A percentile compares a stretch with the other conserved stretches of the same genome.
phyloP scores from a whole-genome alignment of 495 filamentous ascomycete genomes.

The Hyphodiscus hymeniophilus region DNA sequence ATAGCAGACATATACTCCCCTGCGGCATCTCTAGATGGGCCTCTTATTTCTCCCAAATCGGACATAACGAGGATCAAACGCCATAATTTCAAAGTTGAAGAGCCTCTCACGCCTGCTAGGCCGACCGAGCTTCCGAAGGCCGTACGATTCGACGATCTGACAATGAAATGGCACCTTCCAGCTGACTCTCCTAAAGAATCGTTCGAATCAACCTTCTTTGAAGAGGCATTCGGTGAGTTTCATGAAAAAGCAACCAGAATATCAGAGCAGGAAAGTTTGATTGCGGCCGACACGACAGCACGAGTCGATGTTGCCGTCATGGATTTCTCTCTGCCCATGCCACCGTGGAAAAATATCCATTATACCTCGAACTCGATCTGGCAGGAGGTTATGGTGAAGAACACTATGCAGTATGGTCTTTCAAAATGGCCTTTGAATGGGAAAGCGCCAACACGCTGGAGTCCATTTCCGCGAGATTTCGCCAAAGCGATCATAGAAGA shows the following conservation, averaged over 20 bases:
- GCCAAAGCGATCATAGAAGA: conserved; percentile 25
- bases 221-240: conserved; percentile 30
- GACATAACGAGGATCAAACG: conserved; percentile 24
- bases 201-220: conserved; percentile 35
- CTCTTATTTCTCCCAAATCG: conserved; percentile 12
- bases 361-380: not conserved
- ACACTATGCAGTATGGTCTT: not conserved
- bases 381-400: conserved; percentile 10
- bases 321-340: conserved; percentile 48
- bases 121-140: conserved; percentile 26
- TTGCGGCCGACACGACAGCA: conserved; percentile 46
- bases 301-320: conserved; percentile 50
- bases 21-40: conserved; percentile 20
- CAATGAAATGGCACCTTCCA: conserved; percentile 7
- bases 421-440: conserved; percentile 32
- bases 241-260: conserved; percentile 26
- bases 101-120: conserved; percentile 29
- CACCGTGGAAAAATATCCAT: conserved; percentile 43
- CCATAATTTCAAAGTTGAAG: conserved; percentile 34
- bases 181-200: conserved; percentile 25
- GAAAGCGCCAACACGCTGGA: conserved; percentile 40
- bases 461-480: conserved; percentile 32
- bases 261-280: conserved; percentile 54
- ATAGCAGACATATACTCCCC: conserved; percentile 21
- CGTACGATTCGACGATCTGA: conserved; percentile 30